Conservation (phyloP, 805 yeast species). For the Ogataea methylovora region DNA sequence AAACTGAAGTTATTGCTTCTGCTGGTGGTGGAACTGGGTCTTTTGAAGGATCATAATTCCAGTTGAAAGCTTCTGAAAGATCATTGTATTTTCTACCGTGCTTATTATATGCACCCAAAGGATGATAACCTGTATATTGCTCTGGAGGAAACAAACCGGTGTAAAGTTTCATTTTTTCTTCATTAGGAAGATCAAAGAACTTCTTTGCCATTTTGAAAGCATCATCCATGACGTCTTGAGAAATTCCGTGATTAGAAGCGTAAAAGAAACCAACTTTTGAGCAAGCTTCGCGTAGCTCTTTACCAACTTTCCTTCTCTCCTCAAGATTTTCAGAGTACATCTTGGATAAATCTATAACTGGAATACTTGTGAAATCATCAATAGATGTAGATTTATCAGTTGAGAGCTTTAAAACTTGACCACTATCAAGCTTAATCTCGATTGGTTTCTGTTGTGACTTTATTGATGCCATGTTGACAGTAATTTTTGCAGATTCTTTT, state of each 20-base stretch:
- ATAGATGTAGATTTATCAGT: background rate
- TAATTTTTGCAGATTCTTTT: no score
- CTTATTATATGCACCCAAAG: conserved; percentile 11
- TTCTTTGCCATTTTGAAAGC: conserved; percentile 7
- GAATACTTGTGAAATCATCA: background rate
- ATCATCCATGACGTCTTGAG: conserved; percentile 3
- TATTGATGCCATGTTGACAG: no score
- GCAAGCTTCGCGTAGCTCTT: conserved; percentile 13
- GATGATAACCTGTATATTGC: conserved; percentile 17
- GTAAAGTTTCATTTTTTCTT: conserved; percentile 19
- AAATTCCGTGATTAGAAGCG: conserved; percentile 18
- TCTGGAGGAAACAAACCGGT: conserved; percentile 15
- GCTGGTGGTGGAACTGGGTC: conserved; percentile 12
- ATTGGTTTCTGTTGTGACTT: no score
- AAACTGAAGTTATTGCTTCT: conserved; percentile 1
- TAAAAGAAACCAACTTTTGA: conserved; percentile 19
- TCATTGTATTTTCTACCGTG: conserved; percentile 12
- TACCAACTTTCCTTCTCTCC: no score
- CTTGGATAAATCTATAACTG: background rate
- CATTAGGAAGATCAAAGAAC: conserved; percentile 12
- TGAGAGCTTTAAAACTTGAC: background rate
- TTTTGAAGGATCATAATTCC: conserved; percentile 11
- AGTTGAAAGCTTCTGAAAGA: conserved; percentile 23
- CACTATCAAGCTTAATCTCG: background rate
- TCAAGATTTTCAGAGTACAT: background rate